Base-by-base conservation (phyloP, 169 alveolate genomes). In the Perkinsus olseni region DNA sequence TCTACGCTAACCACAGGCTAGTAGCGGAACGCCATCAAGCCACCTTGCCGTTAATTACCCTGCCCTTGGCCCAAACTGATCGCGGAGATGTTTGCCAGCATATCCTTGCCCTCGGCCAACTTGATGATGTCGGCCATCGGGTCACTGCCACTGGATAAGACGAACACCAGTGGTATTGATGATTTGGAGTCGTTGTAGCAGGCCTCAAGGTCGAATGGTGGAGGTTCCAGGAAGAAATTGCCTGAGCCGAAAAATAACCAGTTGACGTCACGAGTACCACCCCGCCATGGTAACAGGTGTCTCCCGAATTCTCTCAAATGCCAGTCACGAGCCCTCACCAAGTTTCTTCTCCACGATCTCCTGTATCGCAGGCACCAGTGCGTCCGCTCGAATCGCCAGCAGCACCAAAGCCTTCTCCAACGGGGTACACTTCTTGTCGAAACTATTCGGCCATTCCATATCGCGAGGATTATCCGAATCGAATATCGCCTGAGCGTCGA, bases 71-170 rank as follows among this genome's bases (percentile, higher is more conserved):
- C 97, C 94, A 96, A 82, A 11, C 95, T 92, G 93, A 96, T 93
- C 74, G 96, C 93, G 38, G 82, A 92, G 93, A 96, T 93, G 91
- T 93, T 94, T 6, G 82, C 92, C 45, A 93, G 92, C 96, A 96
- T 96, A 37, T 95, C 95, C 93, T 95, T 93, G 48, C 95, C 96
- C 74, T 94, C 93, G 50, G 97, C 98, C 50, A 98, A 96, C 93
- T 97, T 96, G 21, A 96, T 74, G 39, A 98, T 95, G 90, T 95
- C 95, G 0, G 96, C 93, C 92, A 97, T 97, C 0, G 99, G 99
- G 94, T 98, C 99, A 39, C 99, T 99, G 0, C 99, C 99, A 51
- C 97, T 94, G 31, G 98, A 95, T 91, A 98, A 96, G 38, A 98
- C 96, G 92, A 97, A 97, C 38, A 97, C 97, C n/a, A 97, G 96